Evolutionary conservation across 176 grass and related monocot genomes (phyloP).

Genomic region (Lolium rigidum): DNA sequence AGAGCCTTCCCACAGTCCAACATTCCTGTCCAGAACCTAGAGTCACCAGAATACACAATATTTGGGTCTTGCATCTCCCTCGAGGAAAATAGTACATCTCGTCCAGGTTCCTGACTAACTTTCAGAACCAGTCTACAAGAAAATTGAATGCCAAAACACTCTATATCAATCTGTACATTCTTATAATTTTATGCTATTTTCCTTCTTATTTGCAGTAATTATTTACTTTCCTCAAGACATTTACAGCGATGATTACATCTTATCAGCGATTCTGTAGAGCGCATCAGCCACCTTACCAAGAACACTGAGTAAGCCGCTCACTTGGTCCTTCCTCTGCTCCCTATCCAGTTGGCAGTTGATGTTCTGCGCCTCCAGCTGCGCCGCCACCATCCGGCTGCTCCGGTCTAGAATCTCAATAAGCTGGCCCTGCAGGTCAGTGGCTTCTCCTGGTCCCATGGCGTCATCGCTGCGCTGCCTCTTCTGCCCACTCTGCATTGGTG

Average conservation of each 20-base stretch:
- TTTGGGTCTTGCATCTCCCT: slow-evolving; percentile 8
- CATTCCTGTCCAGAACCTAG: slow-evolving; percentile 6
- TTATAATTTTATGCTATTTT: slow-evolving; percentile 15
- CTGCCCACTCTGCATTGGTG: slow-evolving; percentile 42
- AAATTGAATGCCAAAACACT: slow-evolving; percentile 27
- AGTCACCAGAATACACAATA: slow-evolving; percentile 30
- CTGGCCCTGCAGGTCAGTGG: slow-evolving; percentile 44
- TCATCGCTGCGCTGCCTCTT: slow-evolving; percentile 66
- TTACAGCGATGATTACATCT: slow-evolving; percentile 59
- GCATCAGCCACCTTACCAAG: slow-evolving; percentile 90
- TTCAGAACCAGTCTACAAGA: slow-evolving; percentile 44
- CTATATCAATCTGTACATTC: slow-evolving; percentile 54
- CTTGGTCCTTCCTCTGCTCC: slow-evolving; percentile 92
- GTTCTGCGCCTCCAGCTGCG: slow-evolving; percentile 83
- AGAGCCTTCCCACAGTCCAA: neutral
- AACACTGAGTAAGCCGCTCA: slow-evolving; percentile 68
- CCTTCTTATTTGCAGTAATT: slow-evolving; percentile 31
- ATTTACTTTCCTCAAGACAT: slow-evolving; percentile 43
- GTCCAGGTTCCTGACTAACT: slow-evolving; percentile 42
- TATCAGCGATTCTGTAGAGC: slow-evolving; percentile 94
- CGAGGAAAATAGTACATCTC: slow-evolving; percentile 32
- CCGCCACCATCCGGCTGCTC: slow-evolving; percentile 67
- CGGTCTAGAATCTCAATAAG: slow-evolving; percentile 72
- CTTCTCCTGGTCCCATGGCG: slow-evolving; percentile 1
- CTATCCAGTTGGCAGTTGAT: slow-evolving; percentile 83